Base-by-base conservation (phyloP, 768 basidiomycete species). In the Leccinellum luteum region DNA sequence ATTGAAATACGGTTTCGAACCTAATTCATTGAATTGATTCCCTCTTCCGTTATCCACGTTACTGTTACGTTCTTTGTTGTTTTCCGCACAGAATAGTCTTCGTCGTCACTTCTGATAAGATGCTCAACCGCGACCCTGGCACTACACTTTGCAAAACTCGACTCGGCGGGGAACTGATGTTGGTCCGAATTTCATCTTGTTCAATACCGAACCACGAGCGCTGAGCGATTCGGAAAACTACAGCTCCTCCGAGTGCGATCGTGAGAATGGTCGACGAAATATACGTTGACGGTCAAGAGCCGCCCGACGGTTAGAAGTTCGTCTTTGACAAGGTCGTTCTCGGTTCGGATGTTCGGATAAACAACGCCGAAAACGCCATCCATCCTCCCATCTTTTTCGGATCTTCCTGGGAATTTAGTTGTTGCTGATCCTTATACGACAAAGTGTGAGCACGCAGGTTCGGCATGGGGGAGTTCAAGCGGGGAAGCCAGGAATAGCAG, bases 391-490 rank as follows among this genome's bases (percentile, higher is more conserved):
- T 30, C 35, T 51, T 51, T 17, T 14, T 38, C 56, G 56, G 55
- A 54, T 54, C 48, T 48, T 56, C 19, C 41, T 23, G 51, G 51
- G 56, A 27, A 15, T 23, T 45, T 27, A 34, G 21, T 2, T 12
- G 38, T 19, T 41, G n/a, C 38, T 41, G 38, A 4, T 25, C n/a
- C 31, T 50, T 45, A 14, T 28, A 17, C 38, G 35, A 27, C 48
- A 35, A 48, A 48, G 60, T 44, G 48, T 30, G 25, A 50, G 60
- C 48, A 49, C 32, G 27, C 66, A 85, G 84, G 84, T 13, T 83
- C 87, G 1, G 85, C 82, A 12, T 91, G 90, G 90, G 90, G 90
- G 81, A 85, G 21, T 87, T 81, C 61, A 85, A 89, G 71, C 79
- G 81, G 58, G 63, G 62, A 12, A 86, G 85, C 4, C 73, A 82